Evolutionary conservation across 495 filamentous ascomycete genomes (phyloP).

Genomic region (Neurospora sp.): DNA sequence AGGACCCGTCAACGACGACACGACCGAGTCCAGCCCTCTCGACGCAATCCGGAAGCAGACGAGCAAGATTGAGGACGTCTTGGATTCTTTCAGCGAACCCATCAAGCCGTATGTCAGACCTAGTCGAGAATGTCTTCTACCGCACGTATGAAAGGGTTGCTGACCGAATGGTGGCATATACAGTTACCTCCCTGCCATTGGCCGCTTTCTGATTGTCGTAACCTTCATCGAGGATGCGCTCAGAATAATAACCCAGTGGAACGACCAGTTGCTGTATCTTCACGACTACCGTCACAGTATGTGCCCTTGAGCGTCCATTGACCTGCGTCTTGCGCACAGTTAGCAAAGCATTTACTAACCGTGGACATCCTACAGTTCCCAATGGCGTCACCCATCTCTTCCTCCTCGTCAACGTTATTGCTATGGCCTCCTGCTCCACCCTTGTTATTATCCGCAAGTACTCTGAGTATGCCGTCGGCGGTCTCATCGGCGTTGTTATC

Average conservation of each 20-base stretch:
- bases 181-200: conserved; percentile 89
- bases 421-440: conserved; percentile 73
- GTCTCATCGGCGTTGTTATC: conserved; percentile 81
- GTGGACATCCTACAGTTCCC: conserved; percentile 50
- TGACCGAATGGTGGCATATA: background rate
- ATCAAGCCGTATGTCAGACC: conserved; percentile 78
- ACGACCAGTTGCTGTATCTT: conserved; percentile 86
- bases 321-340: background rate
- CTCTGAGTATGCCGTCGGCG: conserved; percentile 83
- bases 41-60: conserved; percentile 90
- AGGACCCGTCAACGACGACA: conserved; percentile 38
- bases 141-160: background rate
- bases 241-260: conserved; percentile 96
- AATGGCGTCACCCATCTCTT: conserved; percentile 86
- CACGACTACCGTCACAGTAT: conserved; percentile 89
- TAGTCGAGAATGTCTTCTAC: background rate
- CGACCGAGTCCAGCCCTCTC: conserved; percentile 72
- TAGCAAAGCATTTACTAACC: conserved; percentile 8
- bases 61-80: conserved; percentile 91
- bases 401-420: conserved; percentile 80
- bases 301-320: conserved; percentile 19
- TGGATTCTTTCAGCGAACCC: conserved; percentile 83
- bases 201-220: conserved; percentile 94
- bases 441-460: conserved; percentile 85
- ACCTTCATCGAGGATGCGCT: conserved; percentile 97